Percentiles rank a stretch among this genome's conserved stretches.
These are phyloP conservation scores for Coniferiporia weirii DNA, from an alignment of 1,284 basidiomycete genomes.

Conservation along the genomic window DNA sequence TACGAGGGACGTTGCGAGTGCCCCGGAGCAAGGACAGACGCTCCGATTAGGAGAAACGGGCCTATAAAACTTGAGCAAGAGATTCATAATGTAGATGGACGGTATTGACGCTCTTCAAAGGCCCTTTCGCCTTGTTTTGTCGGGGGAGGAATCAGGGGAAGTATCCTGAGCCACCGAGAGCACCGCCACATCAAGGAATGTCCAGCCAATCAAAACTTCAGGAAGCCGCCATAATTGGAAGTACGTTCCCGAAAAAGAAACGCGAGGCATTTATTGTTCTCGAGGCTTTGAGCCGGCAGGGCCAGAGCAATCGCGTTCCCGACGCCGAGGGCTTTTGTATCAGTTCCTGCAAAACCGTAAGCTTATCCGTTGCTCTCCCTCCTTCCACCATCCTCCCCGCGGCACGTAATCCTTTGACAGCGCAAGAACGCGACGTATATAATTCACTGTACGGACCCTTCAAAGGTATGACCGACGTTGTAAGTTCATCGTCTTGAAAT, in stretches of 20 bases:
- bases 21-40: no score
- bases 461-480: not conserved
- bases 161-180: not conserved
- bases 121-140: not conserved
- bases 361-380: not conserved
- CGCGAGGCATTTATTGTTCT: not conserved
- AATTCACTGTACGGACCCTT: no score
- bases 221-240: not conserved
- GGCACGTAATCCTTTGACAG: no score
- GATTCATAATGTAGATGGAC: not conserved
- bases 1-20: no score
- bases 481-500: not conserved
- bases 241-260: not conserved
- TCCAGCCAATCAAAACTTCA: not conserved
- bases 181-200: not conserved
- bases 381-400: not conserved
- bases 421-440: no score
- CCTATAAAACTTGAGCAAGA: no score
- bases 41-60: no score
- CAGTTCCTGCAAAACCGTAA: not conserved
- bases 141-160: not conserved
- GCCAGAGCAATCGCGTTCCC: not conserved
- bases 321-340: not conserved
- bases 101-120: not conserved
- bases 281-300: not conserved